Percentiles rank a stretch among this genome's conserved stretches.
Evolutionary conservation across 2,329 filamentous ascomycete genomes (phyloP).

Genomic region (Pyrenophora seminiperda): DNA sequence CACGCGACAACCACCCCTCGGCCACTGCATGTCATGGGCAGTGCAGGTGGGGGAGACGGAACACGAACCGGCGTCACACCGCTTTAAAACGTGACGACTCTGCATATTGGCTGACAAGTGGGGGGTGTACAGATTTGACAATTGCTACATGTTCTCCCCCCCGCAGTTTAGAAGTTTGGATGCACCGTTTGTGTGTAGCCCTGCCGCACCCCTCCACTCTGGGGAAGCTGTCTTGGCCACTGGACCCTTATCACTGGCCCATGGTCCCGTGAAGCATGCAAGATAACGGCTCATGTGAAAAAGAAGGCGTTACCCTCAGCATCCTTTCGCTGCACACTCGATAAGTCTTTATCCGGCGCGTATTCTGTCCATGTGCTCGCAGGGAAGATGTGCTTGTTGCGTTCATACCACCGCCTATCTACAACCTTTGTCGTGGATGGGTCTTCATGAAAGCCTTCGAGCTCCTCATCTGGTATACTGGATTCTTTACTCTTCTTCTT

Average conservation of each 20-base stretch:
- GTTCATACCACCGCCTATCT: constrained; percentile 94
- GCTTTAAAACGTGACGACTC: constrained; percentile 26
- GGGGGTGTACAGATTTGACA: constrained; percentile 15
- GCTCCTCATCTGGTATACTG: constrained; percentile 52
- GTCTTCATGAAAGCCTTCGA: constrained; percentile 79
- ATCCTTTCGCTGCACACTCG: constrained; percentile 77
- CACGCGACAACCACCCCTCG: constrained; percentile 30
- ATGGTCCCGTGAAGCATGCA: not conserved
- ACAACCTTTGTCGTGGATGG: constrained; percentile 88
- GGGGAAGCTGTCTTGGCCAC: constrained; percentile 5
- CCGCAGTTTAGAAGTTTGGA: not conserved
- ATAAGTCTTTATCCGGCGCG: constrained; percentile 86
- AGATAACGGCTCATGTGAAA: constrained; percentile 41
- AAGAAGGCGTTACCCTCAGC: constrained; percentile 92
- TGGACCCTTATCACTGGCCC: constrained; percentile 3
- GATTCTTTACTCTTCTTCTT: constrained; percentile 45
- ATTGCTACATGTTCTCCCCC: constrained; percentile 14
- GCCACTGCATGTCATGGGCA: constrained; percentile 2
- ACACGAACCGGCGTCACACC: constrained; percentile 27
- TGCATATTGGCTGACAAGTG: constrained; percentile 14
- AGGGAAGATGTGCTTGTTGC: constrained; percentile 97
- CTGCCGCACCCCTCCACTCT: constrained; percentile 5
- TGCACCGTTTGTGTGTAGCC: constrained; percentile 1
- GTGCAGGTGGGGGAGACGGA: constrained; percentile 2
- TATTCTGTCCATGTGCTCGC: constrained; percentile 96